Conservation (phyloP, 139 green algal genomes). For the Micractinium sp. region DNA sequence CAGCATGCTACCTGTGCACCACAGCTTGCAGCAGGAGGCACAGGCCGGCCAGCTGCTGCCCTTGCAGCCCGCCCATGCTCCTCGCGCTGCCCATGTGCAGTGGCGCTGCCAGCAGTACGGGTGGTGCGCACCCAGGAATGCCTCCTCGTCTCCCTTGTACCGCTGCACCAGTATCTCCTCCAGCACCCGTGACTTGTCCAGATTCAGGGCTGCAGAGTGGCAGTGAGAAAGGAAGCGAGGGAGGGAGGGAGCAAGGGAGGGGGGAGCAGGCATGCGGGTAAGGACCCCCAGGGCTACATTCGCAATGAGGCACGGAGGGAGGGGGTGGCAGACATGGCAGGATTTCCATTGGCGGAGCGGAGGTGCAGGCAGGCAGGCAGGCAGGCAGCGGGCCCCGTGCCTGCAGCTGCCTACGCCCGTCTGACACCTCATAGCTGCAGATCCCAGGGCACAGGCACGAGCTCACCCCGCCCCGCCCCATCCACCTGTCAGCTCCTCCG, state of each 20-base stretch:
- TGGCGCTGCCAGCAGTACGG: background rate
- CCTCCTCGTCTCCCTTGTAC: slow-evolving; percentile 22
- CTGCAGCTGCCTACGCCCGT: background rate
- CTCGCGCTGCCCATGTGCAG: too few relatives aligned
- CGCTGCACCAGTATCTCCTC: slow-evolving; percentile 43
- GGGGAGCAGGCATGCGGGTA: background rate
- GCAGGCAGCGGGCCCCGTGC: too few relatives aligned
- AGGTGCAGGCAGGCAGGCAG: background rate
- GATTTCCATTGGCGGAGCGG: too few relatives aligned
- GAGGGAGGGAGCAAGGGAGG: background rate
- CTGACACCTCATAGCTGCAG: background rate
- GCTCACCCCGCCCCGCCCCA: background rate
- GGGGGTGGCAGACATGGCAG: background rate
- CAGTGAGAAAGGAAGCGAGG: too few relatives aligned
- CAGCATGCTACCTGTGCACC: too few relatives aligned
- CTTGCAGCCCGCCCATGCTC: too few relatives aligned
- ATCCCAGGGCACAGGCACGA: background rate
- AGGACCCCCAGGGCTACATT: background rate
- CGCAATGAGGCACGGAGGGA: background rate
- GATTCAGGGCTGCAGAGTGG: slow-evolving; percentile 56
- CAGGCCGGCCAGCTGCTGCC: too few relatives aligned
- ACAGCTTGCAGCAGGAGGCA: too few relatives aligned
- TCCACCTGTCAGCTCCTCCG: slow-evolving; percentile 66
- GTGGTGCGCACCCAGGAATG: slow-evolving; percentile 72
- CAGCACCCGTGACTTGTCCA: slow-evolving; percentile 78